Base-by-base conservation (phyloP, 768 basidiomycete genomes). In the Antrodiella citrinella region DNA sequence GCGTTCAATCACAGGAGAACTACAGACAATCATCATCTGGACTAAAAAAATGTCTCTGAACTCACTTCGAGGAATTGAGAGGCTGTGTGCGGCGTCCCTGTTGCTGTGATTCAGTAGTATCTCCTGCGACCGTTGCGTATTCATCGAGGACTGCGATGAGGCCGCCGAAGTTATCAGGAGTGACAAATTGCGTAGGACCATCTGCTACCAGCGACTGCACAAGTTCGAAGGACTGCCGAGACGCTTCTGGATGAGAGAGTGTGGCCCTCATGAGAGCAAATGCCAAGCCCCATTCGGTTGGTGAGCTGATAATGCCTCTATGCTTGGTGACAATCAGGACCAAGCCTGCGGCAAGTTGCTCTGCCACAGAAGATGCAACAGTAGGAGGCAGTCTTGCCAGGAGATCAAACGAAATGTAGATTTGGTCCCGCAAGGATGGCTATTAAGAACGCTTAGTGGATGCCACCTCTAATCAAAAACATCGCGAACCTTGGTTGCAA, bases 261-360 rank as follows among this genome's bases (percentile, higher is more conserved):
- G 92, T 94, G 1, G 84, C 85, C 44, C 90, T 81, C 55, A 98
- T 76, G 23, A 97, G 72, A 1, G 90, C 87, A 59, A 94, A 90
- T 19, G 94, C 78, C 38, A 98, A 71, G 54, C 90, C 92, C 95
- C 95, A 99, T 63, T 98, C 95, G 0, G 95, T 97, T 56, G 87
- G 84, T 1, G 92, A 93, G 49, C 84, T 91, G 55, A 93, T 81
- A 21, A 91, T 79, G 4, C 80, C 72, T 43, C 75, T 72, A 56
- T 94, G 81, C 44, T 84, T 81, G 59, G 86, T 79, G n/a, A 95
- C 69, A 38, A 99, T 80, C 48, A 83, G 65, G 21, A 80, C 76
- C 5, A 97, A 74, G 0, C 96, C 96, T 5, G 86, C 80, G 45
- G 84, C 73, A n/a, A 96, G 76, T 64, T 97, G 94, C 64, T 97